Evolutionary conservation across 495 filamentous ascomycete species (phyloP), one percentile per base, ranked within the genome.

Genomic region (Acidiella bohemica): DNA sequence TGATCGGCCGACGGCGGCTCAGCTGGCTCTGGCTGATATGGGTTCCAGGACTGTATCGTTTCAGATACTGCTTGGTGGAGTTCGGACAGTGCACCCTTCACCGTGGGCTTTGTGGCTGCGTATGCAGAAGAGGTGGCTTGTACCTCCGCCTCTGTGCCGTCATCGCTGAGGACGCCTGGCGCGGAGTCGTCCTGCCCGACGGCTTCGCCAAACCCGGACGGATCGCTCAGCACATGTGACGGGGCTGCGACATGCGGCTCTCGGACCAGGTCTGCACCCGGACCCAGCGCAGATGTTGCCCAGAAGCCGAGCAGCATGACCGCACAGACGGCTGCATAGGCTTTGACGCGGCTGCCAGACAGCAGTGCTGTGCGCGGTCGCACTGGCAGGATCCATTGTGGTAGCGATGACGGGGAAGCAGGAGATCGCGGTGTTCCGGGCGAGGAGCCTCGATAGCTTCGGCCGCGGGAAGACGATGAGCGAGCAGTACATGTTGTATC

Each of bases 11-110:
- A 27, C n/a, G n/a, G 25, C 25, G 7, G n/a, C 7, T n/a, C 25
- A 27, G 25, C 25, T 7, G 25, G 25, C 24, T 23, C 21, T 1
- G 24, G n/a, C 12, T 29, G 16, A 21, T 47, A 47, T 10, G 44
- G 39, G 13, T 42, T 42, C 44, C 44, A 47, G 8, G 38, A 42
- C 17, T 47, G 44, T 5, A 47, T 12, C 25, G 36, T 47, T 25
- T 42, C 31, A 25, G 42, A 37, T n/a, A 47, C 44, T 27, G 44
- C 44, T n/a, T 42, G 37, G 14, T 42, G 44, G 12, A 47, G 26
- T 13, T 42, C 44, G n/a, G 44, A 32, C 22, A 47, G 27, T 20
- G 44, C 44, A 8, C 44, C 44, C 1, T 7, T 30, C 4, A 42
- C 39, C 6, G 27, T 25, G 8, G 30, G 38, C 32, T 47, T 28